Conservation (phyloP, 2,329 filamentous ascomycete genomes). For the Pseudogymnoascus sp. region DNA sequence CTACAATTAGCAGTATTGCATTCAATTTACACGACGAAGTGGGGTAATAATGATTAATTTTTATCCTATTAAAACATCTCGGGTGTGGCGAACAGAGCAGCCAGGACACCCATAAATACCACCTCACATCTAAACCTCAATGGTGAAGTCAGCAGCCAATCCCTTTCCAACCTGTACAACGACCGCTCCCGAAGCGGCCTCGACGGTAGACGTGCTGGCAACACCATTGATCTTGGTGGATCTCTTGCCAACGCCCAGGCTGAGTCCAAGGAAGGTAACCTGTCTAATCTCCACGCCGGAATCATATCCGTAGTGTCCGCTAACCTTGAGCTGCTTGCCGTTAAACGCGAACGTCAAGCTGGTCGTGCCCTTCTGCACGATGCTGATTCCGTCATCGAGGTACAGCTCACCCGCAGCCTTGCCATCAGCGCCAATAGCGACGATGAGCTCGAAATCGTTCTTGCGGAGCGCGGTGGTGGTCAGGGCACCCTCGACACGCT, state of each 20-base stretch:
- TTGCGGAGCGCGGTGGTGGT: slow-evolving; percentile 56
- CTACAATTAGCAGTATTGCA: not conserved
- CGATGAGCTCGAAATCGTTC: slow-evolving; percentile 60
- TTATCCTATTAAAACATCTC: not conserved
- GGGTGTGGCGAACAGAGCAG: not conserved
- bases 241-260: slow-evolving; percentile 7
- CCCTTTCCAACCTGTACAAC: slow-evolving; percentile 13
- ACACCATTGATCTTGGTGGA: slow-evolving; percentile 2
- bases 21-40: not conserved
- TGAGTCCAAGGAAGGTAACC: slow-evolving; percentile 41
- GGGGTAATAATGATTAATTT: not conserved
- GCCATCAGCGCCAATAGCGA: slow-evolving; percentile 56
- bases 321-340: slow-evolving; percentile 40
- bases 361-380: slow-evolving; percentile 49
- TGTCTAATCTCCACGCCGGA: slow-evolving; percentile 36
- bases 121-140: slow-evolving; percentile 7
- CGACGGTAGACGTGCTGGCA: not conserved
- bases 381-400: slow-evolving; percentile 65
- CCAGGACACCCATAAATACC: not conserved
- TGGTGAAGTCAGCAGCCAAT: slow-evolving; percentile 13
- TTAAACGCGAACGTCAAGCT: slow-evolving; percentile 53
- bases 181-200: slow-evolving; percentile 11
- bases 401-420: slow-evolving; percentile 61
- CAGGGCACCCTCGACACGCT: slow-evolving; percentile 46
- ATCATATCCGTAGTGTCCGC: slow-evolving; percentile 45